Evolutionary conservation across 2,329 filamentous ascomycete genomes (phyloP), one percentile per base, ranked within the genome.

Genomic region (Dactylellina haptotyla): DNA sequence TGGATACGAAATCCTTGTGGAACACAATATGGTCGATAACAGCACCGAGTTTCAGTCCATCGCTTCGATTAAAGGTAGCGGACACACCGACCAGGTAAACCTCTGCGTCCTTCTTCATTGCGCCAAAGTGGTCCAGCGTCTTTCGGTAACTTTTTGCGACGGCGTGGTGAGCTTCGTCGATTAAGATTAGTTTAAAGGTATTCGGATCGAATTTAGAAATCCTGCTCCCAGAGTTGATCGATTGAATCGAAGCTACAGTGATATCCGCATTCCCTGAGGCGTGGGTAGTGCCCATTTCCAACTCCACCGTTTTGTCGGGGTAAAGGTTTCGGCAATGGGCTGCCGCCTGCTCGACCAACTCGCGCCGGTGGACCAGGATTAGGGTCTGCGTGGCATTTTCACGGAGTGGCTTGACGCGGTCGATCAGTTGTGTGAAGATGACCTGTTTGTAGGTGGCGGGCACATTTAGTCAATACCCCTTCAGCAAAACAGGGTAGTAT

Each of bases 141-240:
- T 86, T 85, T 75, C 96, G 84, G 79, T 98, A 98, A 5, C 88
- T 88, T 1, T 87, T 85, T 0, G 95, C 91, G 46, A 97, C 93
- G 59, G 98, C 96, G 81, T 99, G 95, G 80, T 99, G 95, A 3
- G 94, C 95, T 81, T 99, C 95, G 76, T 99, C 95, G 2, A 99
- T 94, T 1, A 99, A 85, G 0, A 99, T 83, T 0, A 99, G 87
- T 81, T 99, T 99, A 84, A 94, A 98, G 5, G 83, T 84, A 0
- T 80, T 81, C 0, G 93, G 90, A 76, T 96, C 87, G 78, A 94
- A 98, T 79, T 97, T 97, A 34, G 81, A 79, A n/a, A 98, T 85
- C 1, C 95, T 87, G 58, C 89, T 87, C 10, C 87, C 87, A 3
- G 91, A 96, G 5, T 85, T 87, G 77, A 99, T 88, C 80, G 92